Conservation (phyloP, 139 green algal species). For the Chlorella sp. region DNA sequence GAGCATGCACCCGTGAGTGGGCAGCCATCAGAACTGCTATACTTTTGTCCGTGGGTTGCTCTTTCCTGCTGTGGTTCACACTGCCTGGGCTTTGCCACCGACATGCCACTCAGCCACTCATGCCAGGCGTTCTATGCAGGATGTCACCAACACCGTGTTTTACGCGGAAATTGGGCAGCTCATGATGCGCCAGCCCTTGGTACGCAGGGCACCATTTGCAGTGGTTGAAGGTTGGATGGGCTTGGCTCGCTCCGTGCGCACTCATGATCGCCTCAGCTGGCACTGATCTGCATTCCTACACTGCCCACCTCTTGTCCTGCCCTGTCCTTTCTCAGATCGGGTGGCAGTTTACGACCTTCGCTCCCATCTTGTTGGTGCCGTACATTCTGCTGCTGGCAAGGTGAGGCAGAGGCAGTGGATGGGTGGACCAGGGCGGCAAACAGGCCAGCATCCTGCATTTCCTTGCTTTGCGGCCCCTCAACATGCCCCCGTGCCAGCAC, state of each 20-base stretch:
- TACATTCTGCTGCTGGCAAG: slow-evolving; percentile 56
- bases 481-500: no score
- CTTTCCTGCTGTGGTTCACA: no score
- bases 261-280: no score
- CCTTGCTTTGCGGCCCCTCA: not conserved
- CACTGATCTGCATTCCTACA: not conserved
- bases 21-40: not conserved
- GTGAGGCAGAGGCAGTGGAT: not conserved
- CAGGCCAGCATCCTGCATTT: no score
- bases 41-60: no score
- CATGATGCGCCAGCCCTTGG: slow-evolving; percentile 62
- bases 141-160: slow-evolving; percentile 56
- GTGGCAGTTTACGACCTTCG: slow-evolving; percentile 61
- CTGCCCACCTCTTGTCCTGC: not conserved
- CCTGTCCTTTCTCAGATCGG: slow-evolving; percentile 42
- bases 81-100: no score
- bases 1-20: not conserved
- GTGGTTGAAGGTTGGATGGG: no score
- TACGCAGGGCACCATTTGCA: no score
- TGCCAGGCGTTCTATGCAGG: not conserved
- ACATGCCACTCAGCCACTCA: no score
- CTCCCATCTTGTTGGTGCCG: slow-evolving; percentile 56
- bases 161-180: slow-evolving; percentile 59
- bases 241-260: no score
- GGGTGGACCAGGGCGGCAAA: no score